Evolutionary conservation across 768 basidiomycete species (phyloP).

Genomic region (Rhizopogon vulgaris): DNA sequence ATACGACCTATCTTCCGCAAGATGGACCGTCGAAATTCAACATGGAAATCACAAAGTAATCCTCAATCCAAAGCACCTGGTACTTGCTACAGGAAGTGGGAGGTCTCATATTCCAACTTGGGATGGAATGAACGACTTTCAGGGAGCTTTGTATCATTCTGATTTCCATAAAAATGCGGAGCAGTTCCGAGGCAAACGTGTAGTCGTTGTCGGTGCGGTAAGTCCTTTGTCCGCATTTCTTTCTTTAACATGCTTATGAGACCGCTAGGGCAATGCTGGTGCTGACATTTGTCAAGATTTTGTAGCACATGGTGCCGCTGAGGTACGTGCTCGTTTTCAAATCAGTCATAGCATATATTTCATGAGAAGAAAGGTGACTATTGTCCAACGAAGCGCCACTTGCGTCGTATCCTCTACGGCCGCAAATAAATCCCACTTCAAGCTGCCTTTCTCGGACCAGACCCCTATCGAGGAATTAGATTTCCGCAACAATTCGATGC

Average conservation of each 20-base stretch:
- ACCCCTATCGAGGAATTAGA: too few relatives aligned
- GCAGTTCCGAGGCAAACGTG: slow-evolving; percentile 50
- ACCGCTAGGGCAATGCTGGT: background rate
- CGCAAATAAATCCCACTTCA: too few relatives aligned
- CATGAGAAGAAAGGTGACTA: background rate
- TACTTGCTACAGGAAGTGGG: background rate
- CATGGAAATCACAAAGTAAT: background rate
- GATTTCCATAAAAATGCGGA: slow-evolving; percentile 36
- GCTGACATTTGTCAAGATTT: background rate
- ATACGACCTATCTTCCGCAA: background rate
- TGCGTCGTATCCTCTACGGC: too few relatives aligned
- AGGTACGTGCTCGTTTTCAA: background rate
- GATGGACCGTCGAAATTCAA: background rate
- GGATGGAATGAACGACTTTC: slow-evolving; percentile 37
- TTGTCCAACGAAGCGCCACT: background rate
- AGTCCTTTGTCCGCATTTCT: background rate
- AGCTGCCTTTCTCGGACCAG: too few relatives aligned
- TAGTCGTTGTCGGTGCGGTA: slow-evolving; percentile 46
- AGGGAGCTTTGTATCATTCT: slow-evolving; percentile 47
- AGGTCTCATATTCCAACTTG: background rate
- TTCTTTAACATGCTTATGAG: background rate
- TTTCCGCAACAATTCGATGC: background rate
- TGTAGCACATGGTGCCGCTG: background rate
- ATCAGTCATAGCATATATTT: background rate
- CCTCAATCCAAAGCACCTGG: background rate